Base-by-base conservation (phyloP, 164 flowering plant species). In the Paratinospora sagittata region DNA sequence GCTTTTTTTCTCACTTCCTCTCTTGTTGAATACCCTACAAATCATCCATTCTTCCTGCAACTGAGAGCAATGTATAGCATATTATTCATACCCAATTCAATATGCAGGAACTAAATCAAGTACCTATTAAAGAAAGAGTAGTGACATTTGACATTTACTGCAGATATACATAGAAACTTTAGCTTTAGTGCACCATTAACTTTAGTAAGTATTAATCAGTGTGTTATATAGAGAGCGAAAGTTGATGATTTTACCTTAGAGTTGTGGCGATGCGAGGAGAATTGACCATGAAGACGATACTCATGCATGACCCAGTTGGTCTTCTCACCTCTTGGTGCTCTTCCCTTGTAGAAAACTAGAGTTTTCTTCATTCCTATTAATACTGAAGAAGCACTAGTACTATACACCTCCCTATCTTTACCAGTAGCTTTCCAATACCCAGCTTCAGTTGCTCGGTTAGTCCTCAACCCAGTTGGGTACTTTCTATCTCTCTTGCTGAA, bases 31-130 rank as follows among this genome's bases (percentile, higher is more conserved):
- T 76, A 90, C 86, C 70, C 96, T 85, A 80, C 96, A 90, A 47
- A 90, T 85, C 77, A 90, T 91, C 92, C 92, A 88, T 72, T 90
- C 92, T 55, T 90, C 92, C 92, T 87, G 84, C 79, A 16, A 39
- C 43, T 39, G 43, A 39, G 1, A 39, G 1, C 43, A 39, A 39
- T 39, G 43, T 39, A n/a, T n/a, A 1, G 10, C 43, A 39, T 39
- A 39, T n/a, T 39, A 39, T 39, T 39, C 43, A 39, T 7, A 39
- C 7, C 43, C 43, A 39, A 39, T 39, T 39, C 43, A 39, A 39
- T n/a, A n/a, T n/a, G n/a, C n/a, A n/a, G n/a, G n/a, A n/a, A n/a
- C n/a, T n/a, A n/a, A n/a, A n/a, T n/a, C n/a, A n/a, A n/a, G n/a
- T n/a, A n/a, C n/a, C n/a, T n/a, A n/a, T n/a, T n/a, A n/a, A n/a